These are phyloP conservation scores for Sporothrix luriei DNA, from an alignment of 2,329 filamentous ascomycete genomes.

Conservation along the genomic window DNA sequence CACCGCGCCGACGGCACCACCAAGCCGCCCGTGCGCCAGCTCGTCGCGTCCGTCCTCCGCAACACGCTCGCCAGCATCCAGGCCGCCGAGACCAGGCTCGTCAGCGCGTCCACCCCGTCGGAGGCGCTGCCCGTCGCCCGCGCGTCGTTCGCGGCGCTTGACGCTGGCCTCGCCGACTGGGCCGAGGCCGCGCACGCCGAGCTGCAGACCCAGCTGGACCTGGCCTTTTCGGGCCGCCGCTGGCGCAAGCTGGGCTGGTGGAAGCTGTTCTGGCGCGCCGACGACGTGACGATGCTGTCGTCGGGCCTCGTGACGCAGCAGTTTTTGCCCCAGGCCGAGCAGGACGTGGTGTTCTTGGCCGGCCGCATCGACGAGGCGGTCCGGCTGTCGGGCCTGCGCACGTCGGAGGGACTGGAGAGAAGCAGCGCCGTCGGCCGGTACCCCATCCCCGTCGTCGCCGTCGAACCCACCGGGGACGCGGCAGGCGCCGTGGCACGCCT, in stretches of 20 bases:
- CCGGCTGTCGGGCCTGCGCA: slow-evolving; percentile 24
- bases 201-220: slow-evolving; percentile 75
- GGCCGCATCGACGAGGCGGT: slow-evolving; percentile 56
- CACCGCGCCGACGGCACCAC: slow-evolving; percentile 50
- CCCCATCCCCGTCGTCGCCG: slow-evolving; percentile 36
- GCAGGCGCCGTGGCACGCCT: background rate
- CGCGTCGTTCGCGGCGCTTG: slow-evolving; percentile 54
- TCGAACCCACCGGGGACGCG: background rate
- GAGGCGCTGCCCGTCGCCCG: slow-evolving; percentile 40
- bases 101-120: slow-evolving; percentile 40
- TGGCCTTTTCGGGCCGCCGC: slow-evolving; percentile 71
- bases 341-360: slow-evolving; percentile 77
- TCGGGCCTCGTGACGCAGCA: slow-evolving; percentile 74
- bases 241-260: slow-evolving; percentile 89
- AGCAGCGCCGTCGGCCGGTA: slow-evolving; percentile 35
- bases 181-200: slow-evolving; percentile 80
- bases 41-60: slow-evolving; percentile 68
- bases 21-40: slow-evolving; percentile 65
- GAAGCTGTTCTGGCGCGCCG: slow-evolving; percentile 93
- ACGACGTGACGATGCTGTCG: slow-evolving; percentile 84
- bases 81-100: slow-evolving; percentile 50
- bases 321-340: slow-evolving; percentile 79
- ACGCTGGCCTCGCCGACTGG: slow-evolving; percentile 67
- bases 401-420: slow-evolving; percentile 19
- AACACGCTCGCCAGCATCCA: slow-evolving; percentile 56